Conservation (phyloP, 2,329 filamentous ascomycete species). For the Macrophomina phaseolina region DNA sequence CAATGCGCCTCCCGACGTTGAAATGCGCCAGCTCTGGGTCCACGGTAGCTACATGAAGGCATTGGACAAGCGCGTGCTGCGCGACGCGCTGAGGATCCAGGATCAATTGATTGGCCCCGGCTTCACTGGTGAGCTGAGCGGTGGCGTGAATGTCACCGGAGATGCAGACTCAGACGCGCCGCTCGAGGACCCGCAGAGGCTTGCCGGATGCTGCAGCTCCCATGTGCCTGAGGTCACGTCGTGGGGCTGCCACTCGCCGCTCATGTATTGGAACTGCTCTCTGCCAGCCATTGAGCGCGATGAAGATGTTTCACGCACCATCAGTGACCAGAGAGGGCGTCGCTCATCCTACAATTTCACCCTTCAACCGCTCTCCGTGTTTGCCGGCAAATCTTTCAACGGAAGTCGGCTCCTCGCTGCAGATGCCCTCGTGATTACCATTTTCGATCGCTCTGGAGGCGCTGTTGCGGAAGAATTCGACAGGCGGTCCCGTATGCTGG, state of each 20-base stretch:
- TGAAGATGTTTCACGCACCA: constrained; percentile 67
- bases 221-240: constrained; percentile 35
- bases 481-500: constrained; percentile 60
- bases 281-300: constrained; percentile 65
- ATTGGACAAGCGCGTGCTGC: constrained; percentile 68
- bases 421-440: constrained; percentile 78
- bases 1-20: constrained; percentile 67
- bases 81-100: constrained; percentile 72
- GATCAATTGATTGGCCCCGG: constrained; percentile 66
- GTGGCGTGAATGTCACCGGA: constrained; percentile 29
- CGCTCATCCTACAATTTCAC: constrained; percentile 75
- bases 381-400: constrained; percentile 79
- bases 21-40: constrained; percentile 82
- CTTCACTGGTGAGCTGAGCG: constrained; percentile 31
- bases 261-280: constrained; percentile 80
- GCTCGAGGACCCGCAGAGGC: not conserved
- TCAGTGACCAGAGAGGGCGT: constrained; percentile 68
- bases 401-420: constrained; percentile 71
- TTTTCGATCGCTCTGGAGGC: constrained; percentile 71
- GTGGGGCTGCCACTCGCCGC: constrained; percentile 82
- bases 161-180: constrained; percentile 30
- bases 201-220: constrained; percentile 27
- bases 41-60: constrained; percentile 82
- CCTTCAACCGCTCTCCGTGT: constrained; percentile 77
- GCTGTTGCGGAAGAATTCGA: constrained; percentile 71